Evolutionary conservation across 2,329 filamentous ascomycete species (phyloP), one percentile per base, ranked within the genome.

Genomic region (Sarocladium strictum): DNA sequence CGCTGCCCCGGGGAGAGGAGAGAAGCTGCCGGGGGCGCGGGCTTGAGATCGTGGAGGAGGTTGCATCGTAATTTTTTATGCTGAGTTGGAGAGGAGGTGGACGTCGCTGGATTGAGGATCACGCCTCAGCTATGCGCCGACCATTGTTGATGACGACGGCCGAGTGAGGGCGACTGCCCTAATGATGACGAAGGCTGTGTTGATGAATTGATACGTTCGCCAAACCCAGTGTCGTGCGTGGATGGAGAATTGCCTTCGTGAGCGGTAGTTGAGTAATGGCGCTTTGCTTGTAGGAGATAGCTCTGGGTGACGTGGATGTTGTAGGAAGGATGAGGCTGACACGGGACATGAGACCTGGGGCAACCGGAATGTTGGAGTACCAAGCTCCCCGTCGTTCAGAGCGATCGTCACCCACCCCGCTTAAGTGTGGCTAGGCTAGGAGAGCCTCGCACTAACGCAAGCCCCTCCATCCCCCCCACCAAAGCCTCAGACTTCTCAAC

Each of bases 21-120:
- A 77, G 70, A 83, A 83, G 72, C 77, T 80, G 58, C 79, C 78
- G 26, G 78, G 77, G 57, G 74, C 76, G 58, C 76, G 72, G 45
- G 73, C 70, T 53, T 68, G 67, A 56, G 74, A 72, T 62, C 74
- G 71, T 61, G 70, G 50, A 4, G 21, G 67, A 60, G 72, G 72
- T 65, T 79, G 76, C 76, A 80, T 80, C 63, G 65, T 72, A 57
- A 56, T 58, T 59, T 62, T 64, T 59, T 60, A 53, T 40, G 57
- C 53, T 55, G 55, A 12, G 17, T 23, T 3, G 9, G 7, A 6
- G 24, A 47, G 10, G 10, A 3, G 11, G 24, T 47, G 17, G 15
- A n/a, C 11, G 26, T 6, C 29, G 14, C 4, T 5, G n/a, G 5
- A 10, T 15, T 33, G 47, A 51, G 47, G 47, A 27, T 51, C 47